A percentile compares a stretch with the other conserved stretches of the same genome.
Conservation (phyloP, 2,329 filamentous ascomycete genomes). For the Coniochaeta sp. region DNA sequence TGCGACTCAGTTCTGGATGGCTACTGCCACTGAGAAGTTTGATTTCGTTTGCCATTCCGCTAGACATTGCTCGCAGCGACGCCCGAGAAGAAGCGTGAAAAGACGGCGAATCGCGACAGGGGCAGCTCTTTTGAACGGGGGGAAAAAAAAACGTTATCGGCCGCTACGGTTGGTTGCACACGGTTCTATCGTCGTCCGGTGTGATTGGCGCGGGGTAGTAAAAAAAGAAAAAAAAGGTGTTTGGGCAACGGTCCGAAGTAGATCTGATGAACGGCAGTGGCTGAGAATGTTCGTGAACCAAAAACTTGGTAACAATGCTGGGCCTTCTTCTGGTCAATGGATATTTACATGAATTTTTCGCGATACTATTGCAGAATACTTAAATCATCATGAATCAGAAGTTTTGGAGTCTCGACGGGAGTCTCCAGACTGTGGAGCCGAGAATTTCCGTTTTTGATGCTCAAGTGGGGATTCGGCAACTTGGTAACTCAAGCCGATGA, state of each 20-base stretch:
- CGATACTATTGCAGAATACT: too few species aligned
- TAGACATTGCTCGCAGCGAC: conserved; percentile 13
- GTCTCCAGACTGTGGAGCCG: not conserved
- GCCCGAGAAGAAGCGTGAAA: not conserved
- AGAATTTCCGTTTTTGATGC: not conserved
- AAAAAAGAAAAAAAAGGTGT: not conserved
- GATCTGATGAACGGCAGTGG: not conserved
- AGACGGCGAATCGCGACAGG: not conserved
- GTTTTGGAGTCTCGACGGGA: not conserved
- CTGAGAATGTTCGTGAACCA: not conserved
- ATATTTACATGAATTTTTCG: not conserved
- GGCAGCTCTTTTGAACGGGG: not conserved
- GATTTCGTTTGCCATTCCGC: conserved; percentile 43
- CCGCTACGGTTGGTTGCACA: not conserved
- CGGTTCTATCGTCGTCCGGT: not conserved
- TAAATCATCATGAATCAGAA: not conserved
- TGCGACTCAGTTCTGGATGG: conserved; percentile 39
- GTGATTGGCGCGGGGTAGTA: not conserved
- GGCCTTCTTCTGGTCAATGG: not conserved
- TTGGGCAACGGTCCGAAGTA: not conserved
- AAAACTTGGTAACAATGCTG: not conserved
- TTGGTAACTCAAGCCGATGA: not conserved
- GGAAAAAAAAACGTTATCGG: not conserved
- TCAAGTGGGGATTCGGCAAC: not conserved
- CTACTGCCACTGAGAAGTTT: conserved; percentile 43